A percentile compares a stretch with the other conserved stretches of the same genome.
Evolutionary conservation across 2,329 filamentous ascomycete species (phyloP).

Genomic region (Diaporthe citrichinensis): DNA sequence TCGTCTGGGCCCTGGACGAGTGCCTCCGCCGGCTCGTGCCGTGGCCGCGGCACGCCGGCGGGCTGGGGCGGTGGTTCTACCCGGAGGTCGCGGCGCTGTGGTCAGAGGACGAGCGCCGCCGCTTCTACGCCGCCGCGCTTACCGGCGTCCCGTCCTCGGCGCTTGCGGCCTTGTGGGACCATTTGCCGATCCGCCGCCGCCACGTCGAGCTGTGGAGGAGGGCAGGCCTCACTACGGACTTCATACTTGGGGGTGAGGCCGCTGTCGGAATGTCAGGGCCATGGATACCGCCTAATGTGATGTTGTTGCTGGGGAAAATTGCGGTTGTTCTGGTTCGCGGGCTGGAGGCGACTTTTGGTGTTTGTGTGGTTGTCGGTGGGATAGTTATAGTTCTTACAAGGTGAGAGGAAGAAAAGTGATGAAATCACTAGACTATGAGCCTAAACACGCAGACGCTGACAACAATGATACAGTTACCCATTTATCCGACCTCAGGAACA

Average conservation of each 20-base stretch:
- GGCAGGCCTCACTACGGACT: not conserved
- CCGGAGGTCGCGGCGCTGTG: not conserved
- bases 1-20: not conserved
- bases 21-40: not conserved
- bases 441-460: not conserved
- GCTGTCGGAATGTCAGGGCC: not conserved
- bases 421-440: not conserved
- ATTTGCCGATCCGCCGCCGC: not conserved
- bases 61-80: not conserved
- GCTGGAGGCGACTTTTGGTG: not conserved
- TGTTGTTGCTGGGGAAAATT: not conserved
- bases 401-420: not conserved
- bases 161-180: not conserved
- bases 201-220: not conserved
- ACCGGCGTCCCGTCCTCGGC: not conserved
- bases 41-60: not conserved
- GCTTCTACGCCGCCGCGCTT: not conserved
- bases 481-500: accelerated
- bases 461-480: not conserved
- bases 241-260: not conserved
- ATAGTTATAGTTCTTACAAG: not conserved
- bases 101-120: not conserved
- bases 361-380: not conserved
- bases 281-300: not conserved
- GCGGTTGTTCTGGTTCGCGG: not conserved